phyloP scores from a whole-genome alignment of 163 green algal genomes.

The Coccomyxa subellipsoidea region DNA sequence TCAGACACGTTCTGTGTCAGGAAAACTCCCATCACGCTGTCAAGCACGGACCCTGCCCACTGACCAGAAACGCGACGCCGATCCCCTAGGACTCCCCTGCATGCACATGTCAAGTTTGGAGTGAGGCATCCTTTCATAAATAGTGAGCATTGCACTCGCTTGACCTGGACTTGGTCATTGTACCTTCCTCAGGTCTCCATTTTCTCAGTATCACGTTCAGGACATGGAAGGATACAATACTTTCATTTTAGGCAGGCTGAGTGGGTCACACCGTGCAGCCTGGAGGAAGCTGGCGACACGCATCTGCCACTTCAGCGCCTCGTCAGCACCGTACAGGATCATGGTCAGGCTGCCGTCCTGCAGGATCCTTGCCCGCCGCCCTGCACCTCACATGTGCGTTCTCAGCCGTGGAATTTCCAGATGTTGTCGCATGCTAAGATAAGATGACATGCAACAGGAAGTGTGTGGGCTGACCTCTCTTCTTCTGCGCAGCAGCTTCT shows the following conservation, averaged over 20 bases:
- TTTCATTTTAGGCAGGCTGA: not conserved
- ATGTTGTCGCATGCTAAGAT: not conserved
- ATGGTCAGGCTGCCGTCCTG: conserved; percentile 54
- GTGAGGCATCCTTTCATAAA: too few species aligned
- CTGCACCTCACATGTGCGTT: conserved; percentile 6
- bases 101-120: too few species aligned
- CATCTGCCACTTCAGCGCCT: conserved; percentile 40
- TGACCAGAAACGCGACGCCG: conserved; percentile 28
- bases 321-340: conserved; percentile 58
- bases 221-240: not conserved
- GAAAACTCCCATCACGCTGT: conserved; percentile 86
- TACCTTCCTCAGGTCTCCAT: not conserved
- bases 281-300: conserved; percentile 32
- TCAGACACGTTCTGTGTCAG: conserved; percentile 82
- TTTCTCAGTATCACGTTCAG: too few species aligned
- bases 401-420: not conserved
- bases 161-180: too few species aligned
- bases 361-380: conserved; percentile 48
- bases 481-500: not conserved
- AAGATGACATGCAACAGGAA: not conserved
- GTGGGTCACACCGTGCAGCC: conserved; percentile 29
- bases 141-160: too few species aligned
- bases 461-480: conserved; percentile 2
- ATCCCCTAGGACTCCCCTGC: conserved; percentile 57
- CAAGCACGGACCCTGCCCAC: conserved; percentile 80